Percentiles rank a stretch among this genome's conserved stretches.
These are phyloP conservation scores for Alternaria brassicicola DNA, from an alignment of 2,329 filamentous ascomycete genomes.

Conservation along the genomic window DNA sequence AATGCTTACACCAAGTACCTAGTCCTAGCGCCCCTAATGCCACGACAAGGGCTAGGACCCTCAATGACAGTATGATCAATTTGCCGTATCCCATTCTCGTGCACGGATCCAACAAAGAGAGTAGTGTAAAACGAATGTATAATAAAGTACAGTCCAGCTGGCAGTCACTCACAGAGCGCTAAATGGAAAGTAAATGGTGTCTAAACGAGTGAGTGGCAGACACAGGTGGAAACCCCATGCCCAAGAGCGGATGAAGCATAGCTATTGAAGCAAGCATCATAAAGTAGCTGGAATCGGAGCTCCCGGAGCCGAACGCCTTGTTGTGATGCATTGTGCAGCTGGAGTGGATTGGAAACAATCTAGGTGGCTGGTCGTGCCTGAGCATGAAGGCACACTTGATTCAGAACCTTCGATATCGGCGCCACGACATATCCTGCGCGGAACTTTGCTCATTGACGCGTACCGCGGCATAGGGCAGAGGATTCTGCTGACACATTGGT, in stretches of 20 bases:
- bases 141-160: slow-evolving; percentile 32
- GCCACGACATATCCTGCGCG: neutral
- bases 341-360: slow-evolving; percentile 11
- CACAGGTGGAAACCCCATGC: slow-evolving; percentile 10
- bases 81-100: slow-evolving; percentile 27
- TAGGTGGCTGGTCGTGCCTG: slow-evolving; percentile 12
- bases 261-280: slow-evolving; percentile 11
- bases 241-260: slow-evolving; percentile 1
- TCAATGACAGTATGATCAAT: slow-evolving; percentile 23
- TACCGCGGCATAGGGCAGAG: neutral
- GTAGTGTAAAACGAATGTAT: slow-evolving; percentile 13
- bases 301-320: slow-evolving; percentile 12
- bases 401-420: slow-evolving; percentile 4
- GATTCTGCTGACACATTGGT: neutral
- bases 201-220: slow-evolving; percentile 14
- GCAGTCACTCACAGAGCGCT: slow-evolving; percentile 38
- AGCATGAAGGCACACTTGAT: slow-evolving; percentile 8
- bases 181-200: slow-evolving; percentile 14
- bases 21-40: slow-evolving; percentile 29
- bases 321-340: slow-evolving; percentile 7
- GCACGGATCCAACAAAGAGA: neutral
- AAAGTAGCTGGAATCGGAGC: slow-evolving; percentile 9
- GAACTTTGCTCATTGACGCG: neutral
- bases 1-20: slow-evolving; percentile 34
- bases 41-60: slow-evolving; percentile 30